Percentiles rank a stretch among this genome's conserved stretches.
These are phyloP conservation scores for Phytophthora multivora DNA, from an alignment of 352 stramenopile genomes.

Conservation along the genomic window DNA sequence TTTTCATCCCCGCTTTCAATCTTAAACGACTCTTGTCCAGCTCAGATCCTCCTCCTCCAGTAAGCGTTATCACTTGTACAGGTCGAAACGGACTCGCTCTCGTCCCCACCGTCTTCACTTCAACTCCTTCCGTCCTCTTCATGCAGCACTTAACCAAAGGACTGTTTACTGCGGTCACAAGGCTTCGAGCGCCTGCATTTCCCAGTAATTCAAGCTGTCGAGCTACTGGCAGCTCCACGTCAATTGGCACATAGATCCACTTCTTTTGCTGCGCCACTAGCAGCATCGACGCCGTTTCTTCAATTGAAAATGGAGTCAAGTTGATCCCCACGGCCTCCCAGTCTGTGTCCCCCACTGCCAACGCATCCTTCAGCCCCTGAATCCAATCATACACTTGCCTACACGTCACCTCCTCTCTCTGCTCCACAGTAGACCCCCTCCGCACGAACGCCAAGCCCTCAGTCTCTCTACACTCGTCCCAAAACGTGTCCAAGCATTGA, in stretches of 20 bases:
- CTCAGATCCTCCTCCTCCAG: background rate
- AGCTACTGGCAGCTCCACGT: slow-evolving; percentile 34
- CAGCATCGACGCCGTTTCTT: slow-evolving; percentile 55
- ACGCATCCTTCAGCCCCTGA: slow-evolving; percentile 3
- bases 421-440: background rate
- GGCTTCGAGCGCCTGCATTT: slow-evolving; percentile 18
- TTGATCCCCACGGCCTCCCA: slow-evolving; percentile 47
- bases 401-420: slow-evolving; percentile 17
- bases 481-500: slow-evolving; percentile 17
- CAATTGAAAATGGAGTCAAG: slow-evolving; percentile 44
- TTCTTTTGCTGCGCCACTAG: slow-evolving; percentile 28
- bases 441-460: slow-evolving; percentile 26
- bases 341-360: background rate
- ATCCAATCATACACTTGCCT: slow-evolving; percentile 28
- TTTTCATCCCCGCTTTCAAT: background rate
- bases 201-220: slow-evolving; percentile 37
- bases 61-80: slow-evolving; percentile 27
- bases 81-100: slow-evolving; percentile 26
- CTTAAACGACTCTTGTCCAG: background rate
- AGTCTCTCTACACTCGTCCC: background rate
- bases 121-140: background rate
- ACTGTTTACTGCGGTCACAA: slow-evolving; percentile 39
- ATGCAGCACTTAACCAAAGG: slow-evolving; percentile 26
- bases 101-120: background rate
- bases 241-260: slow-evolving; percentile 56